Percentiles rank a stretch among this genome's conserved stretches.
phyloP scores from a whole-genome alignment of 78 protist genomes.

The Dictyostelium firmibasis region DNA sequence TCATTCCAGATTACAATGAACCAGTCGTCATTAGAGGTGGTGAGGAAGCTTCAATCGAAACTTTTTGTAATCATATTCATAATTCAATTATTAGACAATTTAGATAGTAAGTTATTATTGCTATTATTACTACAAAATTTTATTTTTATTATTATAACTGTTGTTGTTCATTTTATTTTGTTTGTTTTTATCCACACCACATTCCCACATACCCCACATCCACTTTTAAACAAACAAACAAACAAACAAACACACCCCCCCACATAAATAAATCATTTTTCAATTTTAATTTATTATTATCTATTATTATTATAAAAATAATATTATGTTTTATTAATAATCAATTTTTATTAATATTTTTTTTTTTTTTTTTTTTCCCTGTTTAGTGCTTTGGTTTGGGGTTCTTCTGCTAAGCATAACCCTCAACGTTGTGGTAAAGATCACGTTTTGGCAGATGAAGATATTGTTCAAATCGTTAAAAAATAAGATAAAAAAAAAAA shows the following conservation, averaged over 20 bases:
- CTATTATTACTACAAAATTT: too few species aligned
- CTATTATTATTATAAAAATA: not conserved
- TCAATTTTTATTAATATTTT: not conserved
- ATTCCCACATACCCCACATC: not conserved
- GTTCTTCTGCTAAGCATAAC: slow-evolving; percentile 95
- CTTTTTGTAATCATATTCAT: slow-evolving; percentile 96
- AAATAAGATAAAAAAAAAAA: slow-evolving; percentile 45
- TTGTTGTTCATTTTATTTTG: not conserved
- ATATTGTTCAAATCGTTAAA: slow-evolving; percentile 98
- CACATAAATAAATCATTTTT: not conserved
- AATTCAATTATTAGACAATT: slow-evolving; percentile 89
- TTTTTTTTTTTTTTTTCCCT: not conserved
- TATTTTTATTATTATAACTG: too few species aligned
- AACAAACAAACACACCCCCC: not conserved
- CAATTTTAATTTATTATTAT: not conserved
- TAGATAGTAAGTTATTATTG: slow-evolving; percentile 94
- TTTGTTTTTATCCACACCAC: not conserved
- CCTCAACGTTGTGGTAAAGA: slow-evolving; percentile 96
- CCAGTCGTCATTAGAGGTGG: slow-evolving; percentile 96
- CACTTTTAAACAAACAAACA: too few species aligned
- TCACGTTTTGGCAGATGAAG: slow-evolving; percentile 98
- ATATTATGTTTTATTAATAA: not conserved
- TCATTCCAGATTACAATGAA: slow-evolving; percentile 97
- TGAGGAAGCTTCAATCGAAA: slow-evolving; percentile 82
- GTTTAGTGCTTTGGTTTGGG: slow-evolving; percentile 98